Evolutionary conservation across 208 protist species (phyloP), one percentile per base, ranked within the genome.

Genomic region (Angomonas ambiguus): DNA sequence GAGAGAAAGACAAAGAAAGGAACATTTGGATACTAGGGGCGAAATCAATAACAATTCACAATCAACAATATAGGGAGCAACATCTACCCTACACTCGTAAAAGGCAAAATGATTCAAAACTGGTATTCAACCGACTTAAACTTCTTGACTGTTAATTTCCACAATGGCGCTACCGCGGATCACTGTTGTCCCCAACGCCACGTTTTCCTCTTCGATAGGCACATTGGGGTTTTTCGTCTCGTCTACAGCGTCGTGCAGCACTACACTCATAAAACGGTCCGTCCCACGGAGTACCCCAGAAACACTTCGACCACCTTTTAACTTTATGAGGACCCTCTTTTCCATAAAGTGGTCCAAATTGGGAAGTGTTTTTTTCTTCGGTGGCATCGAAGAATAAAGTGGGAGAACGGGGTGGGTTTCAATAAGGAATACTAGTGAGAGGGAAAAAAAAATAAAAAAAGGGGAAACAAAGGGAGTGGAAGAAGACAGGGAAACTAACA

Each of bases 191-290:
- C 96, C 83, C 58, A 98, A 92, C 33, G 95, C 85, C 27, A 96
- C 83, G 13, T 74, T 62, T 32, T 76, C 69, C 66, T 83, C 83
- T 18, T 72, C 74, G 16, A 67, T 72, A 57, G 60, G 64, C n/a
- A 30, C 53, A 30, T 8, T 78, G 10, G 67, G 32, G 60, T 97
- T 88, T 3, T 67, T 69, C 1, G 88, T 89, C 34, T 98, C 91
- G 71, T 99, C 97, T 11, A 97, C 76, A n/a, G 96, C 95, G 59
- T 99, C 94, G 69, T 98, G 88, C 10, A 99, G 80, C 18, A 98
- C 97, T 38, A 99, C 76, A 63, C 98, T 98, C 96, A 98, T 98
- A 74, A 98, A 98, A 65, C 97, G 74, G 76, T 99, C 97, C 22
- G 97, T 98, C 5, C 98, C 98, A 31, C 98, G 91, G 33, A 99